Base-by-base conservation (phyloP, 2,329 filamentous ascomycete species). In the Aureobasidium pullulans region DNA sequence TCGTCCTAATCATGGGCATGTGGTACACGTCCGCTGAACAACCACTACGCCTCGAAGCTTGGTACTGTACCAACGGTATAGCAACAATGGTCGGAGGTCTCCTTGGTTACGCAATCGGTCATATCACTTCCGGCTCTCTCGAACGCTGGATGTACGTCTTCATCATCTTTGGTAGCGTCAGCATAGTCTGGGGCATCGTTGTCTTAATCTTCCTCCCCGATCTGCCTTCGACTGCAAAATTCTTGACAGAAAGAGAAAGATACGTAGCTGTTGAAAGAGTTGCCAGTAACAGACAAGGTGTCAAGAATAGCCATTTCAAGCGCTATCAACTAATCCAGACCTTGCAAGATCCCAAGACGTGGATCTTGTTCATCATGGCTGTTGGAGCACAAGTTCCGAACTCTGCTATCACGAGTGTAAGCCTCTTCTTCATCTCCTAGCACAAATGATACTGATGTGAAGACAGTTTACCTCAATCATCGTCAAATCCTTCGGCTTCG, bases 41-140 rank as follows among this genome's bases (percentile, higher is more conserved):
- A 47, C 47, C 62, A 2, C 32, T 65, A 2, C 34, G 62, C 1
- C 23, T 70, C 65, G 68, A 32, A 72, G 73, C 3, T 64, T 76
- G 37, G 75, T 76, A 42, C 67, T 76, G 0, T 62, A 81, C 79
- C 1, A 84, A 84, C 63, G 83, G 83, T 2, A 74, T 85, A 11
- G 82, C 81, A 2, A 83, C 81, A 11, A 83, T 84, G 78, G 81
- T 85, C 58, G 83, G 83, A n/a, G 81, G 77, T 0, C 68, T 84
- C 1, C 76, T 84, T 9, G 80, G 80, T 1, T 84, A 84, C 62
- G 83, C 79, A 66, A 4, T 67, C 75, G 6, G 74, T 74, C 81
- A 85, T 65, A 59, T 65, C 75, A 3, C 73, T 76, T 60, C 73
- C 72, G 28, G 69, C 69, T 32, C 70, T 72, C 71, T 82, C 3